These are phyloP conservation scores for Entomortierella lignicola DNA, from an alignment of 192 early-diverging fungal species.

Conservation along the genomic window DNA sequence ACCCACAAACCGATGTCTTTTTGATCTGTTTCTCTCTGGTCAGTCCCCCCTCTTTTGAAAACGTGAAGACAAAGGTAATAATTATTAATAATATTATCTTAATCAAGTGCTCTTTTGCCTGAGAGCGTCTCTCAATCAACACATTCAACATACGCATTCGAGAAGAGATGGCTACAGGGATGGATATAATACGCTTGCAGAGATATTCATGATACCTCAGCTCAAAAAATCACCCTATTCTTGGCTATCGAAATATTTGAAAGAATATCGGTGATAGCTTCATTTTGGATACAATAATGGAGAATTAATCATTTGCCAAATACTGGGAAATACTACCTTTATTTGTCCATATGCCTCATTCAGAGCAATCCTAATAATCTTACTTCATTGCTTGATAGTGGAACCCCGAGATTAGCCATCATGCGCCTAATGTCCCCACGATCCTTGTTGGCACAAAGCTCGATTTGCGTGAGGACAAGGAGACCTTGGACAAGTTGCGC, in stretches of 20 bases:
- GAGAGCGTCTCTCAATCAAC: neutral
- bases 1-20: constrained; percentile 99
- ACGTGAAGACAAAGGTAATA: constrained; percentile 92
- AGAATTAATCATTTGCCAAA: no score
- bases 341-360: no score
- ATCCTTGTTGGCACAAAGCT: constrained; percentile 98
- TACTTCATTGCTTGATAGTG: constrained; percentile 67
- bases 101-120: neutral
- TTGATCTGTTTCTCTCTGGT: constrained; percentile 98
- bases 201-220: no score
- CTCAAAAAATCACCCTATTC: no score
- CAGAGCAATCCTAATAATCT: neutral
- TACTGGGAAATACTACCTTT: no score
- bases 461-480: constrained; percentile 94
- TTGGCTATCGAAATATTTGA: neutral
- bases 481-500: constrained; percentile 90
- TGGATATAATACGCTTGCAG: no score
- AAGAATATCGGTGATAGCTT: no score
- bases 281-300: no score
- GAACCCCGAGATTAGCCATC: constrained; percentile 95
- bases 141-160: neutral
- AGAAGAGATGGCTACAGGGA: no score
- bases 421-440: constrained; percentile 91
- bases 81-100: neutral
- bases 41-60: constrained; percentile 96